Percentiles rank a stretch among this genome's conserved stretches.
Evolutionary conservation across 345 rosid species (phyloP).

Genomic region (Geranium brycei): DNA sequence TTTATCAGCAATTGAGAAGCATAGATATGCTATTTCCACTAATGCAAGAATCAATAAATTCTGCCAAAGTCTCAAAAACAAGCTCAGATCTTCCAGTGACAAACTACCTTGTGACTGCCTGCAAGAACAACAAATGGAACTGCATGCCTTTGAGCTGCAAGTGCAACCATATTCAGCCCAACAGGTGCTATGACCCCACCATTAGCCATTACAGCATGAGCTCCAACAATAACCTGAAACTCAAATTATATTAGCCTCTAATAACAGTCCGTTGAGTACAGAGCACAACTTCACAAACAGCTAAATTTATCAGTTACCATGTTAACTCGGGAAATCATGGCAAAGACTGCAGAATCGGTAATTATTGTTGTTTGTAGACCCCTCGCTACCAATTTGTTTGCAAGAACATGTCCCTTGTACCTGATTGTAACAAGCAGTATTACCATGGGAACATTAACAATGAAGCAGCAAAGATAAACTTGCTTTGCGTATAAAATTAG

Average conservation of each 20-base stretch:
- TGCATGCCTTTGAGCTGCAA: conserved; percentile 93
- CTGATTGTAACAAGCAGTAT: conserved; percentile 21
- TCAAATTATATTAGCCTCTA: conserved; percentile 5
- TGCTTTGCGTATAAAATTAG: conserved; percentile 6
- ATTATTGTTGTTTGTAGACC: conserved; percentile 88
- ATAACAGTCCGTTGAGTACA: conserved; percentile 7
- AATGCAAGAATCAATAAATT: not conserved
- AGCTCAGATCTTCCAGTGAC: not conserved
- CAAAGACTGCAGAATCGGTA: conserved; percentile 96
- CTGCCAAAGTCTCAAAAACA: conserved; percentile 5
- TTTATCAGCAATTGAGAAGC: not conserved
- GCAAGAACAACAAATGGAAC: conserved; percentile 98
- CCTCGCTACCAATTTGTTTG: conserved; percentile 81
- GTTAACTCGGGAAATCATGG: conserved; percentile 93
- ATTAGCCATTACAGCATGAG: conserved; percentile 97
- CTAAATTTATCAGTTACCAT: conserved; percentile 36
- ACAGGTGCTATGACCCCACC: conserved; percentile 97
- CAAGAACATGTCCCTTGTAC: conserved; percentile 90
- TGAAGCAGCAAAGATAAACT: conserved; percentile 3
- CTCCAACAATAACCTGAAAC: conserved; percentile 86
- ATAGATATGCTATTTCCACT: not conserved
- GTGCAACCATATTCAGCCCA: conserved; percentile 96
- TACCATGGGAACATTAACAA: conserved; percentile 1
- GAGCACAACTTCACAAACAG: not conserved
- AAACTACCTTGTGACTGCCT: conserved; percentile 86